Evolutionary conservation across 2,329 filamentous ascomycete species (phyloP), one percentile per base, ranked within the genome.

Genomic region (Alternaria sp.): DNA sequence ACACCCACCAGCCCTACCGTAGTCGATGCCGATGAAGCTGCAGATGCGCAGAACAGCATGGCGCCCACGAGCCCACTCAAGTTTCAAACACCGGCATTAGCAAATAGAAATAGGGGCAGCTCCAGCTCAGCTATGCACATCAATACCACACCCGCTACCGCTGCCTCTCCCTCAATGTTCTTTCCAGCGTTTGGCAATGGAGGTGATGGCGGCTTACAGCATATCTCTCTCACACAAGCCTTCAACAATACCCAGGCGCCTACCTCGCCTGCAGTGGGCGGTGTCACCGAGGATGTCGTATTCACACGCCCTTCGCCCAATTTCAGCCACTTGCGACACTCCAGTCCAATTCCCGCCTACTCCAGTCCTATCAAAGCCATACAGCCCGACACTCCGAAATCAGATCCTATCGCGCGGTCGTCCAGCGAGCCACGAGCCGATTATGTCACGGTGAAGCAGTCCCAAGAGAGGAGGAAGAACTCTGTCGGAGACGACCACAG

Each of bases 301-400:
- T 76, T 80, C 54, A 78, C 79, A 36, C 79, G 81, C 20, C 82
- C 81, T 3, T 83, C 81, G 18, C 82, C 82, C 6, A 81, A 81
- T 54, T 75, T 81, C 53, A 64, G 71, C 39, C 62, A 70, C 48
- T 60, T 60, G 51, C 75, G 69, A 59, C 71, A 72, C 54, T 79
- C 80, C 8, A 81, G 81, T 43, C 78, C 80, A 7, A 62, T 71
- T 3, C 65, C 68, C 32, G 58, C 67, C 4, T 66, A 76, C 38
- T 81, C 81, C 8, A 81, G 80, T 43, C 81, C 80, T 9, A 76
- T 69, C 52, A 79, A 78, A 58, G 52, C 63, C 20, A 61, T 61
- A 28, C 66, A 63, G 24, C 51, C 60, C 26, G 67, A 69, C 28
- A 58, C 54, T 18, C 59, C 64, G 46, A 68, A 63, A 20, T 65